These are phyloP conservation scores for Murraya paniculata DNA, from an alignment of 345 rosid genomes.

Conservation along the genomic window DNA sequence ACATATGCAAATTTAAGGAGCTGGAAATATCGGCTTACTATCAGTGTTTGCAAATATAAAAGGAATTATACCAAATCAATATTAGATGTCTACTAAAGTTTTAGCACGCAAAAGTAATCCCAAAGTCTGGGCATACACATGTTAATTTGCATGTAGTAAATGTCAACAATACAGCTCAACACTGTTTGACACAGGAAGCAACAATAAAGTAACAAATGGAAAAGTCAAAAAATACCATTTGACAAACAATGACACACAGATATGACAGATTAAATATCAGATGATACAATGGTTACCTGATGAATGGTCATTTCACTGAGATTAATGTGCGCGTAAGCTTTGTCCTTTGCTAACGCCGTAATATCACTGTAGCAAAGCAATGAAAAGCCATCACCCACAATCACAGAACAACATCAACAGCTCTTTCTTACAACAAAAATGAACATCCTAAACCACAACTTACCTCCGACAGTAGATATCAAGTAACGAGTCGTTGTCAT, in stretches of 20 bases:
- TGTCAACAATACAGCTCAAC: neutral
- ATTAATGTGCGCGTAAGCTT: conserved; percentile 49
- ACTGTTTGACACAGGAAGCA: neutral
- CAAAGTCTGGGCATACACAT: neutral
- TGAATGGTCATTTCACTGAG: conserved; percentile 52
- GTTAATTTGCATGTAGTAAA: neutral
- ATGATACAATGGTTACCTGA: conserved; percentile 33
- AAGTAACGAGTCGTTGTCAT: conserved; percentile 62
- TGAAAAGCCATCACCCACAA: conserved; percentile 9
- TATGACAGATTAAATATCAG: neutral
- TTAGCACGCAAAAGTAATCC: neutral
- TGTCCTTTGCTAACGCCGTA: conserved; percentile 73
- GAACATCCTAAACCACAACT: neutral
- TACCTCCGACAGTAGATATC: conserved; percentile 77
- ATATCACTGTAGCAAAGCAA: conserved; percentile 47
- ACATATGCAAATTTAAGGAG: neutral
- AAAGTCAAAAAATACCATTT: neutral
- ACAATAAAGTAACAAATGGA: neutral
- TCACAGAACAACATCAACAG: neutral
- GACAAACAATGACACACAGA: neutral
- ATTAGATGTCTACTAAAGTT: neutral
- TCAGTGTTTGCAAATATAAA: neutral
- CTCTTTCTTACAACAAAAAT: neutral
- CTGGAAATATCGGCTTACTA: neutral
- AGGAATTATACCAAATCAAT: neutral